These are phyloP conservation scores for Globisporangium heterothallicum DNA, from an alignment of 352 stramenopile species.

Conservation along the genomic window DNA sequence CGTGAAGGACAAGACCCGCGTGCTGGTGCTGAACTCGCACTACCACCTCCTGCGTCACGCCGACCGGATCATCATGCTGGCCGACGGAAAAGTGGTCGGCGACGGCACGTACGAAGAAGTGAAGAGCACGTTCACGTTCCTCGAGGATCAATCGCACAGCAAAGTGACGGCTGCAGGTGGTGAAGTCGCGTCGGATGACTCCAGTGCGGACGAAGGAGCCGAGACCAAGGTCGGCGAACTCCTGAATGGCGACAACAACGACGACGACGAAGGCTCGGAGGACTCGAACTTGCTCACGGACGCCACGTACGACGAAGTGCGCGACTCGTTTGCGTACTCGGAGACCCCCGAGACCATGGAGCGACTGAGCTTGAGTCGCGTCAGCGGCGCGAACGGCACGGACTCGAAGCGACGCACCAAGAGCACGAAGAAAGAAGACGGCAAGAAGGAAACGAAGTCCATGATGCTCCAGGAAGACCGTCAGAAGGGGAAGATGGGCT, in stretches of 20 bases:
- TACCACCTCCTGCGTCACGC: conserved; percentile 80
- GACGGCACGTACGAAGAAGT: conserved; percentile 73
- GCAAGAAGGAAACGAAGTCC: neutral
- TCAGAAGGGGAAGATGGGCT: conserved; percentile 13
- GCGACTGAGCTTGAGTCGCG: neutral
- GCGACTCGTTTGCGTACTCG: conserved; percentile 2
- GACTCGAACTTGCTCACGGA: neutral
- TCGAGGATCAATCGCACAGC: conserved; percentile 5
- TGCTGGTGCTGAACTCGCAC: conserved; percentile 92
- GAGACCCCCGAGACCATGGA: conserved; percentile 10
- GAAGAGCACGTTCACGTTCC: conserved; percentile 1
- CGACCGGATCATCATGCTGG: conserved; percentile 57
- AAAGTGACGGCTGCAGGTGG: neutral
- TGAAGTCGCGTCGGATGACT: neutral
- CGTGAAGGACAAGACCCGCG: conserved; percentile 52
- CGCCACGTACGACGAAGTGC: conserved; percentile 2
- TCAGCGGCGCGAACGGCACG: neutral
- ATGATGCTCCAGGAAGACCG: conserved; percentile 22
- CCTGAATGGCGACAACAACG: too few relatives aligned
- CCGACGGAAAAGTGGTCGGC: conserved; percentile 72
- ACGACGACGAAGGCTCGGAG: neutral
- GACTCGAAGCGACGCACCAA: neutral
- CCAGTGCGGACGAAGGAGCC: neutral
- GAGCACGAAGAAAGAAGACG: neutral
- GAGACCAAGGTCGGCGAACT: too few relatives aligned